Evolutionary conservation across 108 stramenopile species (phyloP).

Genomic region (Pseudonitzschia multistriata): DNA sequence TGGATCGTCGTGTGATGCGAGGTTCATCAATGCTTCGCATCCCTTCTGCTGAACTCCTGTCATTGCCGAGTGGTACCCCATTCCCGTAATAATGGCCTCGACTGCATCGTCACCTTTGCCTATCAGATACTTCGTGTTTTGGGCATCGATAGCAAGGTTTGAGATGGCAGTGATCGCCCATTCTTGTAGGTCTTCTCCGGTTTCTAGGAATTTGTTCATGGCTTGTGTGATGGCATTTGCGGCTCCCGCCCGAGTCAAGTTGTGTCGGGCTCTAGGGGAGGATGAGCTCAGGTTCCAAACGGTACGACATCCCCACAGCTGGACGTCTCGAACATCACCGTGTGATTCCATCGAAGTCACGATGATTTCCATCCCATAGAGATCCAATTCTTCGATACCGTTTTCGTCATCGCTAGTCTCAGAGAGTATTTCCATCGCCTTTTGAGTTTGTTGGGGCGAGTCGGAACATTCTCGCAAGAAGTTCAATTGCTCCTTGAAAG

Average conservation of each 20-base stretch:
- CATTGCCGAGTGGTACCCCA: slow-evolving; percentile 55
- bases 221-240: slow-evolving; percentile 43
- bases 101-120: slow-evolving; percentile 33
- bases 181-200: slow-evolving; percentile 50
- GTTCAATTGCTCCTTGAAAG: slow-evolving; percentile 1
- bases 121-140: slow-evolving; percentile 29
- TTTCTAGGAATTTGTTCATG: slow-evolving; percentile 47
- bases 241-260: slow-evolving; percentile 49
- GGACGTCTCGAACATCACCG: slow-evolving; percentile 23
- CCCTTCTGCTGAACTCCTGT: slow-evolving; percentile 58
- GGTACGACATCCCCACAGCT: slow-evolving; percentile 54
- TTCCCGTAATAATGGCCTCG: slow-evolving; percentile 44
- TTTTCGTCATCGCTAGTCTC: background rate
- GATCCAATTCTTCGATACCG: background rate
- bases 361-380: background rate
- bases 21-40: slow-evolving; percentile 55
- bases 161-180: slow-evolving; percentile 56
- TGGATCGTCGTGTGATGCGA: slow-evolving; percentile 43
- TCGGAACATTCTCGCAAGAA: slow-evolving; percentile 1
- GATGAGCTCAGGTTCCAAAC: slow-evolving; percentile 50
- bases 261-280: slow-evolving; percentile 42
- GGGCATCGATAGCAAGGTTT: slow-evolving; percentile 50
- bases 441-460: background rate
- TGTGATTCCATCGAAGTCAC: background rate
- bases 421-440: background rate